Percentiles rank a stretch among this genome's conserved stretches.
phyloP scores from a whole-genome alignment of 2,329 filamentous ascomycete species.

The Penicillium sp. region DNA sequence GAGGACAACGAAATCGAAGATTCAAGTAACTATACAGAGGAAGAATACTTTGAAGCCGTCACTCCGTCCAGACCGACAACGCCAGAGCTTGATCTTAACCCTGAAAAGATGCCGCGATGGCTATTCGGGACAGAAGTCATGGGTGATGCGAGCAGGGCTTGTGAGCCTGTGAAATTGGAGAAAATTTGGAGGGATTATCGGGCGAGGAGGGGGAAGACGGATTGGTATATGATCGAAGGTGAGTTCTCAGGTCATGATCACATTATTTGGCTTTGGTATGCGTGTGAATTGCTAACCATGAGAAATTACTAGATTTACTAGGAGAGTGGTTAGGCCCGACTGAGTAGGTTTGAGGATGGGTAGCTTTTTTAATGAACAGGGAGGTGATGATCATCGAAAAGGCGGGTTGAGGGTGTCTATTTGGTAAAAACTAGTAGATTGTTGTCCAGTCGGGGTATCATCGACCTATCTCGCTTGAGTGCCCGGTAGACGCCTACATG shows the following conservation, averaged over 20 bases:
- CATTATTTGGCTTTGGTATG: too few relatives aligned
- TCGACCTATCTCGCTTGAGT: not conserved
- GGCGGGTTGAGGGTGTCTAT: not conserved
- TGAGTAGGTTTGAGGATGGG: not conserved
- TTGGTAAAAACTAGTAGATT: not conserved
- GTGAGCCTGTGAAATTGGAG: constrained; percentile 18
- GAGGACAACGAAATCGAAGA: not conserved
- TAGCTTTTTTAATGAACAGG: not conserved
- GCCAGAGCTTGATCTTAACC: not conserved
- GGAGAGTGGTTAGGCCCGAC: not conserved
- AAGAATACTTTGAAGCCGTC: not conserved
- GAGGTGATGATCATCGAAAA: not conserved
- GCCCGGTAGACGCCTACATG: too few relatives aligned
- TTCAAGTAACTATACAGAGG: not conserved
- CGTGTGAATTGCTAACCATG: not conserved
- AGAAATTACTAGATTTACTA: not conserved
- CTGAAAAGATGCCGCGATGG: not conserved
- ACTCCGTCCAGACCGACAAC: not conserved
- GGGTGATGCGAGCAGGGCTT: constrained; percentile 16
- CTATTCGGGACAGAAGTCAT: constrained; percentile 7
- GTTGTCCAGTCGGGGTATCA: not conserved
- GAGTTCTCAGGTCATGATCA: not conserved
- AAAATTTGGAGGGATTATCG: constrained; percentile 19
- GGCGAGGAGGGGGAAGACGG: constrained; percentile 5
- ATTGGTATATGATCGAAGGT: constrained; percentile 8